Conservation (phyloP, 169 alveolate genomes). For the Fabrea salina region DNA sequence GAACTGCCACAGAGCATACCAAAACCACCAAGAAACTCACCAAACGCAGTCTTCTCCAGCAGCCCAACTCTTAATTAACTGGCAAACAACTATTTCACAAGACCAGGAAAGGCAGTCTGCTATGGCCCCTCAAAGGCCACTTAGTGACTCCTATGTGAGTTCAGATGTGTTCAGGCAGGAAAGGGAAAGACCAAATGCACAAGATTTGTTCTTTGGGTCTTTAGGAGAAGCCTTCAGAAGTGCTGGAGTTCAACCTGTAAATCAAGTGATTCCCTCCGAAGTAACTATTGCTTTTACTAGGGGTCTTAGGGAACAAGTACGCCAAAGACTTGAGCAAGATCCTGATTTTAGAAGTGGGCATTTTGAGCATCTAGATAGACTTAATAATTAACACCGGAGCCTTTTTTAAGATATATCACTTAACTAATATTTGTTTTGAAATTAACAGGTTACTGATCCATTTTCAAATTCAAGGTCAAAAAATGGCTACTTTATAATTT, state of each 20-base stretch:
- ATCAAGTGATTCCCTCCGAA: background rate
- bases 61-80: background rate
- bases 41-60: background rate
- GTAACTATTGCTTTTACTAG: background rate
- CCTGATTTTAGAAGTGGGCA: constrained; percentile 19
- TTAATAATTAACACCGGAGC: background rate
- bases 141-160: background rate
- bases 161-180: background rate
- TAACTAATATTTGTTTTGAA: too few species aligned
- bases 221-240: background rate
- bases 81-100: background rate
- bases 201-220: background rate
- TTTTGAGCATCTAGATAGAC: background rate
- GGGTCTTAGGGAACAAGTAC: background rate
- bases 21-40: background rate
- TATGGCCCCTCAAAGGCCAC: background rate
- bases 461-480: too few species aligned
- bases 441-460: too few species aligned
- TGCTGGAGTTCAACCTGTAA: background rate
- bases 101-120: background rate
- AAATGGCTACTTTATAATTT: too few species aligned
- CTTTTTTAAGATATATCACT: background rate
- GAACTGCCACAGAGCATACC: background rate
- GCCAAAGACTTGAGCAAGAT: constrained; percentile 1
- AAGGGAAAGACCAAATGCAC: background rate